Evolutionary conservation across 2,329 filamentous ascomycete species (phyloP), one percentile per base, ranked within the genome.

Genomic region (Calonectria pteridis): DNA sequence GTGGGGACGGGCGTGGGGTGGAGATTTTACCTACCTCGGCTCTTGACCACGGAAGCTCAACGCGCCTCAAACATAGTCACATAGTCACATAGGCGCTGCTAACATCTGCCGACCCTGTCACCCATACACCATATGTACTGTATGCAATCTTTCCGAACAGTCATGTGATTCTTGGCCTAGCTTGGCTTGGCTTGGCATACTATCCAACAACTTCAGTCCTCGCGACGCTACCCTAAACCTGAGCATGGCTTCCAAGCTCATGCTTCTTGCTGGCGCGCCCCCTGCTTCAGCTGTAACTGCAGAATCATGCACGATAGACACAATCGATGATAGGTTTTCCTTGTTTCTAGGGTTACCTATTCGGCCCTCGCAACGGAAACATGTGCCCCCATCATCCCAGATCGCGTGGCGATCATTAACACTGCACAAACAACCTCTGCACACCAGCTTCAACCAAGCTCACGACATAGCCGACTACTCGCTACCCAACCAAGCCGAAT

Each of bases 361-460:
- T 2, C 9, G 16, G 13, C 11, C 59, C 62, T 46, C 58, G 35
- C 31, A 35, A 43, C 68, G 18, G 20, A 26, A 16, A 2, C 43
- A 20, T 6, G 37, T 20, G 10, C 63, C 65, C 26, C 81, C 86
- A 3, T 82, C 89, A 58, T 83, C 58, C 40, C 77, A 84, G 28
- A 84, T 87, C 3, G 82, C 84, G 37, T 93, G 91, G 91, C 87
- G 91, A 58, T 89, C 88, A 6, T 84, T 93, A 10, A 85, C 89
- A 0, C 79, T 92, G 1, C 80, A 85, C 23, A 85, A 83, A 58
- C 81, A 84, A n/a, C 85, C 86, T 46, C 81, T 91, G 6, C 83
- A 83, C 10, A 89, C 89, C 0, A 88, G 90, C 33, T 85, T 90
- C 79, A 90, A 89, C n/a, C 90, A 90, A 74, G 82, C 82, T 16